phyloP scores from a whole-genome alignment of 73 alveolate species.

The Uronychia binucleata region DNA sequence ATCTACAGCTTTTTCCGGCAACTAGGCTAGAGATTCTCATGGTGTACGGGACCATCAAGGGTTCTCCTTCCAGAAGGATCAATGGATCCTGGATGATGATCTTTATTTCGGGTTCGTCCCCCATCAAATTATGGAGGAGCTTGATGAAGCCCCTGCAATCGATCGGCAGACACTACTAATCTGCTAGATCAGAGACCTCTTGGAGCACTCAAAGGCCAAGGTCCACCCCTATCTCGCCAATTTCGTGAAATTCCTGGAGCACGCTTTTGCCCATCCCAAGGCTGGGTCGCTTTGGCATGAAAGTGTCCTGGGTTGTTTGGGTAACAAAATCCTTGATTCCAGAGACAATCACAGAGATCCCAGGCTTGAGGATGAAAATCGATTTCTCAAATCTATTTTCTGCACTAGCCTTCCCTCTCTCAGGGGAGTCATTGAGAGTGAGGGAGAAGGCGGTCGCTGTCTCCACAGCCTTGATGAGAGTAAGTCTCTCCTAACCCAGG shows the following conservation, averaged over 20 bases:
- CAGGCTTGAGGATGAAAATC: background rate
- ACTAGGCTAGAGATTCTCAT: background rate
- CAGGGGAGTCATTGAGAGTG: background rate
- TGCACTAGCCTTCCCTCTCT: background rate
- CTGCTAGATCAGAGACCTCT: background rate
- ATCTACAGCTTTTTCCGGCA: background rate
- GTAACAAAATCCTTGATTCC: background rate
- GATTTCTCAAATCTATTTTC: background rate
- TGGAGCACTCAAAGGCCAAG: background rate
- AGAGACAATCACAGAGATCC: background rate
- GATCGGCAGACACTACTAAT: background rate
- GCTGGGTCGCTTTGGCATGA: background rate
- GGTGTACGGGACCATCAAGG: background rate
- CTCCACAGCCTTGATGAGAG: too few species aligned
- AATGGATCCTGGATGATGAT: background rate
- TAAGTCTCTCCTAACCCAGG: background rate
- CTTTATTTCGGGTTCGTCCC: background rate
- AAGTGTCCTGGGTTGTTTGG: background rate
- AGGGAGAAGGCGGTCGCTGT: too few species aligned
- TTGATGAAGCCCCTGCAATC: background rate
- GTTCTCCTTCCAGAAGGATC: background rate
- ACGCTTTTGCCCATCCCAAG: background rate
- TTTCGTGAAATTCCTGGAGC: background rate
- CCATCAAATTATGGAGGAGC: background rate
- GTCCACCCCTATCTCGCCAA: background rate